phyloP scores from a whole-genome alignment of 2,329 filamentous ascomycete species.

The Penicillium sp. region DNA sequence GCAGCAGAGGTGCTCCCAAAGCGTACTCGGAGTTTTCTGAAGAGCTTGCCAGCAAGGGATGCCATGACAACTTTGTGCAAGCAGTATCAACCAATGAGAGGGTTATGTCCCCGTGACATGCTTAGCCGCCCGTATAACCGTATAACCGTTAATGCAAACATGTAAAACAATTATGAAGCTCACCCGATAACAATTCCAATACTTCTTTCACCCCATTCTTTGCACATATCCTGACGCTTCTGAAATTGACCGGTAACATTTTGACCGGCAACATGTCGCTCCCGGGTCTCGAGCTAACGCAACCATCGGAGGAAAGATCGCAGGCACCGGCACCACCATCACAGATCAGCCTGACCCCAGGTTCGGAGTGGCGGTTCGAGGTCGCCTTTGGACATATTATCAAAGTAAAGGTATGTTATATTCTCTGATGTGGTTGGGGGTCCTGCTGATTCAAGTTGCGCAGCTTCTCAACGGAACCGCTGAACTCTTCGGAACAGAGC shows the following conservation, averaged over 20 bases:
- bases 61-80: no score
- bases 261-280: constrained; percentile 60
- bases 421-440: background rate
- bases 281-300: constrained; percentile 68
- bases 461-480: constrained; percentile 76
- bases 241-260: constrained; percentile 20
- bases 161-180: constrained; percentile 1
- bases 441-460: constrained; percentile 4
- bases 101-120: no score
- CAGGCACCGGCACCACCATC: constrained; percentile 40
- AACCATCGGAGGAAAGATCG: constrained; percentile 52
- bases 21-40: no score
- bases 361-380: constrained; percentile 77
- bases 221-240: background rate
- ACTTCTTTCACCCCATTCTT: background rate
- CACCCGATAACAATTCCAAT: background rate
- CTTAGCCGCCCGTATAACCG: background rate
- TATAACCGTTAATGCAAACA: background rate
- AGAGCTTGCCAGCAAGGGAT: no score
- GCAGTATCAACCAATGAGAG: no score
- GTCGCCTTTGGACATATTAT: constrained; percentile 57
- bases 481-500: constrained; percentile 92
- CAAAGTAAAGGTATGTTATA: constrained; percentile 50
- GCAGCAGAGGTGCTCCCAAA: no score
- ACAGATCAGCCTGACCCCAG: constrained; percentile 57